Evolutionary conservation across 495 filamentous ascomycete species (phyloP), one percentile per base, ranked within the genome.

Genomic region (Penicillium macrosclerotiorum): DNA sequence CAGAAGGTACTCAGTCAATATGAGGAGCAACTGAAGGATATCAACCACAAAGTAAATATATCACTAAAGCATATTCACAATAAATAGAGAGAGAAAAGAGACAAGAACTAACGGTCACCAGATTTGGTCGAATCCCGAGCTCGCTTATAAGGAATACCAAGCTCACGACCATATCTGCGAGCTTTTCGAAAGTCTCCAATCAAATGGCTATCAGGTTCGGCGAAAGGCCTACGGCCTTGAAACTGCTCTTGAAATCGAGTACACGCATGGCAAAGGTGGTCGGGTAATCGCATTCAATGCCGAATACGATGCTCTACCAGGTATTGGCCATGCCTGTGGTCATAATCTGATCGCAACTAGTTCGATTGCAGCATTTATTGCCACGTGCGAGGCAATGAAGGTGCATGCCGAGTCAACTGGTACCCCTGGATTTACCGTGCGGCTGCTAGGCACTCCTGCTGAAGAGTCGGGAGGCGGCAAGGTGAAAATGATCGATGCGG

Each of bases 231-330:
- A 79, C 50, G 76, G 71, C 0, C 49, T 83, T 14, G 58, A 68
- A 6, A 85, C 82, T 2, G 75, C 82, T 3, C 77, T 81, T 52
- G 71, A 80, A 18, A 70, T 78, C n/a, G 67, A 76, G 3, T 82
- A 70, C 33, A 69, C 69, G 13, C 63, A 64, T 13, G 76, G 75
- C 9, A 51, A 39, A 1, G 55, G 57, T 1, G 78, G 80, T 0
- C 76, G 74, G 0, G 57, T 73, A 0, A 65, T 85, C 11, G 73
- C 69, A 0, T 83, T 78, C 52, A 83, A 83, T 37, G 76, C 75
- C 8, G 80, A 83, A 52, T 81, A 81, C 58, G 78, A 76, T 47
- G 73, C 71, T 1, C 68, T 76, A 0, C 60, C 70, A 0, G 70
- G 64, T 0, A 70, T 76, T 25, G 73, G 73, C 5, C 73, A 76